Evolutionary conservation across 2,329 filamentous ascomycete species (phyloP).

Genomic region (Xylaria sp.): DNA sequence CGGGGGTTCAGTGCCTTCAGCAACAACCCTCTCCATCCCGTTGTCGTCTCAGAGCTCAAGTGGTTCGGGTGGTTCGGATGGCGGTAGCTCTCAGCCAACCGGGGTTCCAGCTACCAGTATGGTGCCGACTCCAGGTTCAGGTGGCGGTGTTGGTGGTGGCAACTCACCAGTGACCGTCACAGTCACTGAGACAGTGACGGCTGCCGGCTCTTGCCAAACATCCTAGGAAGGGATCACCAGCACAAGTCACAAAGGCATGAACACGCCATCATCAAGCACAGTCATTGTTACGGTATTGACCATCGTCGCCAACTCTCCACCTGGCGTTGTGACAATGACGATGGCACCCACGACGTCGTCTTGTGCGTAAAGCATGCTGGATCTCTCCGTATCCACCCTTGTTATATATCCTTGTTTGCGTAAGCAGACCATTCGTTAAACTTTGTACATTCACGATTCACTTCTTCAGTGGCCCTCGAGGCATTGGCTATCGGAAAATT

Average conservation of each 20-base stretch:
- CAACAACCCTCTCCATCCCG: slow-evolving; percentile 37
- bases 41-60: slow-evolving; percentile 19
- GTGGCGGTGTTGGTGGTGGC: slow-evolving; percentile 24
- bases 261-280: slow-evolving; percentile 30
- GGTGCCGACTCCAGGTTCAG: slow-evolving; percentile 19
- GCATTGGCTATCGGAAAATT: slow-evolving; percentile 44
- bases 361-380: slow-evolving; percentile 28
- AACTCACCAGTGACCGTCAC: slow-evolving; percentile 40
- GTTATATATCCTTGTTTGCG: slow-evolving; percentile 32
- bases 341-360: slow-evolving; percentile 1
- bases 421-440: slow-evolving; percentile 3
- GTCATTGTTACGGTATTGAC: slow-evolving; percentile 15
- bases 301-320: neutral
- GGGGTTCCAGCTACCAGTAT: slow-evolving; percentile 30
- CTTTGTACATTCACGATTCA: slow-evolving; percentile 37
- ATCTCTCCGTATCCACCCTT: slow-evolving; percentile 32
- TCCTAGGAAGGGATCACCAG: slow-evolving; percentile 39
- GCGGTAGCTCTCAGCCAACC: slow-evolving; percentile 20
- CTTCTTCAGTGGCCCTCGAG: slow-evolving; percentile 46
- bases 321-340: slow-evolving; percentile 31
- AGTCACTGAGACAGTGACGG: slow-evolving; percentile 48
- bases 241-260: slow-evolving; percentile 23
- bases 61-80: slow-evolving; percentile 18
- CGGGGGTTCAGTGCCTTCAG: slow-evolving; percentile 17
- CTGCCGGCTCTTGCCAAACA: slow-evolving; percentile 42